phyloP scores from a whole-genome alignment of 805 yeast species.

The Gaillardinia entomophila region DNA sequence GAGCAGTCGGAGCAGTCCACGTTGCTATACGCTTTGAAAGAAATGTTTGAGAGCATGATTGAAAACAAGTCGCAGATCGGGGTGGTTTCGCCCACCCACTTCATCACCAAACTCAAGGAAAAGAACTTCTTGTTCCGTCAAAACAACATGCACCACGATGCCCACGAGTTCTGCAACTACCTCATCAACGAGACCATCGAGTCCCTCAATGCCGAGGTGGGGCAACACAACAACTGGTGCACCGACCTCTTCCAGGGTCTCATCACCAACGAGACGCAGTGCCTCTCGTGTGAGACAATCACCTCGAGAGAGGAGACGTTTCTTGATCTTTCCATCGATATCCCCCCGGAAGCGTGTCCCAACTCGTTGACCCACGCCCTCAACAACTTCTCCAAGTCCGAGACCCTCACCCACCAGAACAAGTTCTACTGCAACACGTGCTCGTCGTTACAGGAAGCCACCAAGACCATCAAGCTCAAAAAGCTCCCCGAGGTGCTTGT shows the following conservation, averaged over 20 bases:
- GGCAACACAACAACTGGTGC: conserved; percentile 42
- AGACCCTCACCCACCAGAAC: conserved; percentile 78
- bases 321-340: conserved; percentile 79
- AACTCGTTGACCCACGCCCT: conserved; percentile 73
- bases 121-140: conserved; percentile 83
- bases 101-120: conserved; percentile 69
- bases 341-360: conserved; percentile 53
- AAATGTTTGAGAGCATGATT: conserved; percentile 75
- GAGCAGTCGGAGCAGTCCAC: conserved; percentile 24
- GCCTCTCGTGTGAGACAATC: conserved; percentile 80
- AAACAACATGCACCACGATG: conserved; percentile 92
- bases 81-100: conserved; percentile 73
- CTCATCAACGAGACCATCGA: conserved; percentile 65
- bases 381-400: conserved; percentile 78
- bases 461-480: conserved; percentile 77
- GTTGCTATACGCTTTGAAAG: conserved; percentile 62
- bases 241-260: conserved; percentile 78
- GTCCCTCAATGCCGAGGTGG: conserved; percentile 41
- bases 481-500: conserved; percentile 73
- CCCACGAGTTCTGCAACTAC: conserved; percentile 92
- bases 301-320: conserved; percentile 82
- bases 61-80: conserved; percentile 70
- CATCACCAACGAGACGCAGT: conserved; percentile 80
- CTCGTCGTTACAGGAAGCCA: conserved; percentile 88
- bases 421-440: conserved; percentile 92